Base-by-base conservation (phyloP, 192 early-diverging fungal genomes). In the Borealophlyctis nickersoniae region DNA sequence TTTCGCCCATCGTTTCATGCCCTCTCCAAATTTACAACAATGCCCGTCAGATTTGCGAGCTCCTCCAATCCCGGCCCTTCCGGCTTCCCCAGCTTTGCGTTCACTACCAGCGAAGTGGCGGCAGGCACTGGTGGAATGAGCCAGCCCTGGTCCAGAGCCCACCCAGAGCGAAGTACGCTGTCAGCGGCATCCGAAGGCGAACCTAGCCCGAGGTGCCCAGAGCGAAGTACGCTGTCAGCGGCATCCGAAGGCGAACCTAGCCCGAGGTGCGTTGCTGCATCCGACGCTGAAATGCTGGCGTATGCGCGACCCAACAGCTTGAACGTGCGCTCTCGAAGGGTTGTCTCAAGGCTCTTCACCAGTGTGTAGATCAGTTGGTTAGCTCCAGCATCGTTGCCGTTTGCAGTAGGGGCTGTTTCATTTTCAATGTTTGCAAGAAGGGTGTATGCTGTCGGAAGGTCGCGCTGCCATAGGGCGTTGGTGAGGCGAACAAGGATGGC, bases 241-340 rank as follows among this genome's bases (percentile, higher is more conserved):
- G 19, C 19, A 7, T 45, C 39, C 9, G 39, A 45, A 45, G 60
- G 14, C 9, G 60, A 0, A 1, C 22, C 39, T 7, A 61, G 39
- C 9, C 60, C 60, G 26, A 61, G 48, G n/a, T 36, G 16, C 26
- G 60, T 36, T 1, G 60, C 45, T 19, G 60, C 45, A 9, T 51
- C 39, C 60, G 26, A 26, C 16, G 29, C 45, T n/a, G 60, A 49
- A 19, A 61, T 51, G 60, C 39, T 52, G 11, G 14, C 35, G 48
- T 61, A 61, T 14, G 60, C 23, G 11, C 22, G n/a, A 28, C 14
- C 35, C 13, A 61, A 23, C n/a, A 61, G 36, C 0, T 22, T 24
- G 36, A 61, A 50, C 13, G 45, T 61, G n/a, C 57, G 57, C 28
- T 26, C 24, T 30, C 36, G 57, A 14, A 59, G 30, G n/a, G 57